These are phyloP conservation scores for Botrytis paeoniae DNA, from an alignment of 2,329 filamentous ascomycete species.

Conservation along the genomic window DNA sequence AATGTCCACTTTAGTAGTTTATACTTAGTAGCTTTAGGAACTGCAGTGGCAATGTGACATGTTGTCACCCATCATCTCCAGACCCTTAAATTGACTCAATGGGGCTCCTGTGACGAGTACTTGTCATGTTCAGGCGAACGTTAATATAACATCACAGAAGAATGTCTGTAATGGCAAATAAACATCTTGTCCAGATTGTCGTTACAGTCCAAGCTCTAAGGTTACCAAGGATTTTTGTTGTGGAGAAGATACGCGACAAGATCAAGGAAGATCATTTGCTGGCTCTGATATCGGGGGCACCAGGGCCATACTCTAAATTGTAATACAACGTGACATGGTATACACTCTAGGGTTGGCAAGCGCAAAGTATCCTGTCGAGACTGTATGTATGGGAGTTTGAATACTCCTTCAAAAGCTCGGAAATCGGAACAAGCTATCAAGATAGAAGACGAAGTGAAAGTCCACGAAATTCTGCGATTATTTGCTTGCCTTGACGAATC, in stretches of 20 bases:
- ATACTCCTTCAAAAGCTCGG: not conserved
- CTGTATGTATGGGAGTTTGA: not conserved
- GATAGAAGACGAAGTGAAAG: not conserved
- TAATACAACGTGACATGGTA: not conserved
- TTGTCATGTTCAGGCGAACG: not conserved
- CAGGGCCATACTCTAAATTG: not conserved
- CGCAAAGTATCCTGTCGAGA: not conserved
- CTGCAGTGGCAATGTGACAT: not conserved
- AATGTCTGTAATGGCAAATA: not conserved
- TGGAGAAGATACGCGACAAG: slow-evolving; percentile 5
- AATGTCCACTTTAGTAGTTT: slow-evolving; percentile 5
- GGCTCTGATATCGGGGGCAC: not conserved
- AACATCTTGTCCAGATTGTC: not conserved
- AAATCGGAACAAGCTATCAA: not conserved
- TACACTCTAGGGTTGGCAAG: not conserved
- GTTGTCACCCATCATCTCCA: not conserved
- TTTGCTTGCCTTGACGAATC: not conserved
- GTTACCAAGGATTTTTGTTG: not conserved
- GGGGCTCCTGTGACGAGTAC: not conserved
- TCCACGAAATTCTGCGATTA: not conserved
- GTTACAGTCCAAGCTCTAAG: not conserved
- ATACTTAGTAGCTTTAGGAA: not conserved
- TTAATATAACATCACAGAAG: not conserved
- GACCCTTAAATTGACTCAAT: not conserved
- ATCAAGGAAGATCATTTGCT: slow-evolving; percentile 6